Base-by-base conservation (phyloP, 805 yeast species). In the Lachancea mirantina region DNA sequence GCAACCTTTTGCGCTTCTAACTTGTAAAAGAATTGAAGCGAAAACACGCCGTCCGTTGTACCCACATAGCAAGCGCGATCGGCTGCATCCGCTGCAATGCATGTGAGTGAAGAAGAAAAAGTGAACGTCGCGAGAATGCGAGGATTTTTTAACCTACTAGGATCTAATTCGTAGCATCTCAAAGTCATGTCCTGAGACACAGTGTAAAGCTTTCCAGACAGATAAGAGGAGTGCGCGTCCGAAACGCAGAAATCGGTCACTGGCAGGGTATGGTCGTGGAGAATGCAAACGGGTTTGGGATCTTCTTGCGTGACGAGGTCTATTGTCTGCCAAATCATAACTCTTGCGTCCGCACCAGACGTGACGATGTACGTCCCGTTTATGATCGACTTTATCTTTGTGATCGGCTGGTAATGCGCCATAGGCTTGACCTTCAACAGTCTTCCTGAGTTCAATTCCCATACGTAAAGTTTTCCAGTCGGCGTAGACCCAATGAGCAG, bases 401-500 rank as follows among this genome's bases (percentile, higher is more conserved):
- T 68, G 6, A 85, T 70, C 5, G 69, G 65, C 58, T 89, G 96
- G 55, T 84, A 89, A 60, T 89, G 97, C 1, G 84, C 78, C 48
- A 54, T 47, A 31, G 83, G 88, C 49, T 74, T 76, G 4, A 76
- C 94, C 28, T 72, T 65, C 15, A 88, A 49, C 28, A 92, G 64
- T 15, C 73, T 59, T 0, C 97, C 97, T 2, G 92, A 79, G 7
- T 68, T 57, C 32, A 88, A 51, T 46, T 85, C 95, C 97, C 97
- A 89, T 1, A 88, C 56, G 50, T 82, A 82, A 10, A 92, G 41
- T 43, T 77, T 72, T 8, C 97, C 97, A n/a, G 57, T 41, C 22
- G 47, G 47, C 1, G 59, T 78, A 50, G 38, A 64, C 52, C 33
- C 92, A 68, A 39, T 89, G 87, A 92, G 56, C 23, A 83, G 51